Evolutionary conservation across 2,329 filamentous ascomycete species (phyloP), one percentile per base, ranked within the genome.

Genomic region (Sporothrix brunneoviolacea): DNA sequence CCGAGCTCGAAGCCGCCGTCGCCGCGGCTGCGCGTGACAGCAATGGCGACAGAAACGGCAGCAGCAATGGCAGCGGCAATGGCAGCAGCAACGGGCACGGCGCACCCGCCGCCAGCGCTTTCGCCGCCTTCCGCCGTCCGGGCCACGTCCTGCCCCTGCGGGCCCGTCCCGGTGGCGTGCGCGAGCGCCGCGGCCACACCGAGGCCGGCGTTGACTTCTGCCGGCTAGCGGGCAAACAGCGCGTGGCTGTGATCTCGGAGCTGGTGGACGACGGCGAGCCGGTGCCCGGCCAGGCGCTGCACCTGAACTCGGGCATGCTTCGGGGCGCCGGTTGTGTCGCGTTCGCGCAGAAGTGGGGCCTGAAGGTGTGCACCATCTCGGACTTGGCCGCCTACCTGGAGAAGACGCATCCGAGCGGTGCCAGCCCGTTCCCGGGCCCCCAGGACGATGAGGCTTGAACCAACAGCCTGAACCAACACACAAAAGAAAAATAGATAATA

Each of bases 351-450:
- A 83, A 77, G 68, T 97, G 86, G 83, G 90, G 90, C 4, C 73
- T 98, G 59, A 93, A 86, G 73, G 89, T 95, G 53, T 95, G 91
- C 70, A 97, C 93, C 27, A 97, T 98, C 70, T 90, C 91, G 65
- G 90, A 91, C 68, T 68, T 98, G 69, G 84, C 91, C 24, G 74
- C 73, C 51, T 86, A 94, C 65, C 71, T 95, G 52, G 85, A 93
- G 67, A 83, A 82, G 73, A 83, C 75, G 35, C 84, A 91, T 70
- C 83, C 83, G 33, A 24, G 22, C 33, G n/a, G n/a, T n/a, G n/a
- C n/a, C n/a, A 32, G 48, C n/a, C 13, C 35, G 16, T 58, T 54
- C 38, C 48, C 55, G 7, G 56, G 56, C 3, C 53, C 56, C 19
- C 46, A 51, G 32, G 53, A 50, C 24, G 56, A 58, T 18, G 56